These are phyloP conservation scores for Lactarius vividus DNA, from an alignment of 768 basidiomycete genomes.

Conservation along the genomic window DNA sequence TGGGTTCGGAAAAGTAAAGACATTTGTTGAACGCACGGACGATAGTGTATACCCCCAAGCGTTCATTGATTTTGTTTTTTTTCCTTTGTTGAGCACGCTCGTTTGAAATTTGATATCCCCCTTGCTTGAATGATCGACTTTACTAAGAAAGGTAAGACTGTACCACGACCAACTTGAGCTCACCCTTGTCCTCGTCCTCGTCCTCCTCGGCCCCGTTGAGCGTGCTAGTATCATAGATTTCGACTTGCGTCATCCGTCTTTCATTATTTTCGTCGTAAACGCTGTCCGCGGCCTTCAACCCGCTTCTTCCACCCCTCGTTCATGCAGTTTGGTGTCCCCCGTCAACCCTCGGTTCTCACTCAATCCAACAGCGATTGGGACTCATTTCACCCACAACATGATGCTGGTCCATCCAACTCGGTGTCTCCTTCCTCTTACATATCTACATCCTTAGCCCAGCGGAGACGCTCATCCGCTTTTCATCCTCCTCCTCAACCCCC, in stretches of 20 bases:
- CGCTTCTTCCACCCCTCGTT: not conserved
- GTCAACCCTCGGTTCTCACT: slow-evolving; percentile 33
- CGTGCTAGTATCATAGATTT: not conserved
- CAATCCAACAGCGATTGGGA: slow-evolving; percentile 38
- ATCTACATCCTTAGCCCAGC: slow-evolving; percentile 37
- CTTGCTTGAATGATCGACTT: not conserved
- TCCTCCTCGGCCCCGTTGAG: not conserved
- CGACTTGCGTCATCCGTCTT: not conserved
- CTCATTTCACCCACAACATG: slow-evolving; percentile 30
- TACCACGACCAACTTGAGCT: not conserved
- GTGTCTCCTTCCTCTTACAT: slow-evolving; percentile 34
- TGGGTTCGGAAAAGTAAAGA: slow-evolving; percentile 24
- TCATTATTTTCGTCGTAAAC: not conserved
- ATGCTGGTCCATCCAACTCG: slow-evolving; percentile 33
- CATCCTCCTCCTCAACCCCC: slow-evolving; percentile 68
- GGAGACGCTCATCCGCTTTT: slow-evolving; percentile 68
- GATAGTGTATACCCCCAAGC: slow-evolving; percentile 1
- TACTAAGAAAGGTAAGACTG: slow-evolving; percentile 12
- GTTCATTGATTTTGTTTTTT: not conserved
- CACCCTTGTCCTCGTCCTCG: not conserved
- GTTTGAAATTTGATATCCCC: not conserved
- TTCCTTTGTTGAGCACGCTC: not conserved
- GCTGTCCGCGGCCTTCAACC: not conserved
- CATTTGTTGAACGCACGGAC: slow-evolving; percentile 14
- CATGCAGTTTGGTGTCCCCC: slow-evolving; percentile 30